Evolutionary conservation across 176 grass and related monocot species (phyloP).

Genomic region (Cenchrus americanus): DNA sequence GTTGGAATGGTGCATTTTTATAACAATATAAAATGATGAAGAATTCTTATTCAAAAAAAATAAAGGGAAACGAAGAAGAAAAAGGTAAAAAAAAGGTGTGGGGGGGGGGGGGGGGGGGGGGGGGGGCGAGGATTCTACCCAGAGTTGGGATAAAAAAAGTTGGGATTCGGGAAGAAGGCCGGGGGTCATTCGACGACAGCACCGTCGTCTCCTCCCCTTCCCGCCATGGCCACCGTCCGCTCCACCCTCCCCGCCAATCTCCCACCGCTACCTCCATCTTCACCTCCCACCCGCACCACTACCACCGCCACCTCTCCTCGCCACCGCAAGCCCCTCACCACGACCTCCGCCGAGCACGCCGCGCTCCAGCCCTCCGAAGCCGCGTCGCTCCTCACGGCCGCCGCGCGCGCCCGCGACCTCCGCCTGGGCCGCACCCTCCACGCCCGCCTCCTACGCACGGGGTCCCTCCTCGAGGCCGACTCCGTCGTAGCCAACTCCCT

Average conservation of each 20-base stretch:
- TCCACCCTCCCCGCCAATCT: slow-evolving; percentile 11
- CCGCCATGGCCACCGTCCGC: slow-evolving; percentile 23
- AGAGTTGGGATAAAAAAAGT: too few species aligned
- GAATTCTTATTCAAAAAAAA: too few species aligned
- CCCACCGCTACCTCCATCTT: slow-evolving; percentile 7
- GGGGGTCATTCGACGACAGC: slow-evolving; percentile 12
- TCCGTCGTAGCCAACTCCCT: slow-evolving; percentile 62
- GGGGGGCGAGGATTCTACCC: neutral
- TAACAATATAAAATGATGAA: too few species aligned
- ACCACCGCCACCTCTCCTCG: neutral
- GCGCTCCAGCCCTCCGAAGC: slow-evolving; percentile 13
- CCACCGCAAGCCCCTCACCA: slow-evolving; percentile 11
- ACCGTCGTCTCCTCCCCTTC: neutral
- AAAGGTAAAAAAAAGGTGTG: too few species aligned
- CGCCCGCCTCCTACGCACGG: slow-evolving; percentile 41
- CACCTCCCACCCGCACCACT: neutral
- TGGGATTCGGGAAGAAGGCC: slow-evolving; percentile 29
- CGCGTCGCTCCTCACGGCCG: slow-evolving; percentile 43
- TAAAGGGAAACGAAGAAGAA: neutral
- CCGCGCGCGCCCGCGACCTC: slow-evolving; percentile 43
- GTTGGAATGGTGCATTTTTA: too few species aligned
- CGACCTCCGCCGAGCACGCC: slow-evolving; percentile 5
- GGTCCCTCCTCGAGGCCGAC: slow-evolving; percentile 32
- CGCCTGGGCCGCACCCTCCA: slow-evolving; percentile 50
- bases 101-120: too few species aligned